A percentile compares a stretch with the other conserved stretches of the same genome.
Conservation (phyloP, 192 early-diverging fungal species). For the Entrophospora sp. region DNA sequence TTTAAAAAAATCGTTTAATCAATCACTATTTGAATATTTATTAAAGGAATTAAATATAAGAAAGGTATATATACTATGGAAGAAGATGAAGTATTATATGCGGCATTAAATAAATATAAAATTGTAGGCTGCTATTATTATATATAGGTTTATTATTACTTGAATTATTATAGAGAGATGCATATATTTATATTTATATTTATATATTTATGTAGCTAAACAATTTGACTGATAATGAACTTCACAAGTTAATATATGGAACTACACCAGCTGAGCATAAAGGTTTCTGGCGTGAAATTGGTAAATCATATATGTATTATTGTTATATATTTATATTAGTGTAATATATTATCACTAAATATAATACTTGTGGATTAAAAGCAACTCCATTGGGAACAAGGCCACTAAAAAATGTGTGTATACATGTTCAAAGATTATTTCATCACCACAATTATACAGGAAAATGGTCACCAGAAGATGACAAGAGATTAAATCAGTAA, state of each 20-base stretch:
- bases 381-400: conserved; percentile 20
- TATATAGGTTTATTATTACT: background rate
- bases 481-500: conserved; percentile 17
- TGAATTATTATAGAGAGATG: conserved; percentile 16
- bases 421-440: conserved; percentile 23
- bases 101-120: conserved; percentile 23
- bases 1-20: background rate
- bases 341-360: background rate
- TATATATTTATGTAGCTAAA: background rate
- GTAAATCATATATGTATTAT: background rate
- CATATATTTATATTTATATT: background rate
- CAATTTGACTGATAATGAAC: background rate
- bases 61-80: conserved; percentile 4
- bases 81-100: conserved; percentile 16
- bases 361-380: background rate
- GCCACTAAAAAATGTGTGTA: conserved; percentile 21
- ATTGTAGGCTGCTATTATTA: conserved; percentile 7
- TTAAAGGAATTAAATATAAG: conserved; percentile 10
- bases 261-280: conserved; percentile 20
- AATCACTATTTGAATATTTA: background rate
- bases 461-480: conserved; percentile 26
- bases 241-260: background rate
- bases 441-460: conserved; percentile 28
- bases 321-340: background rate
- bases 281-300: conserved; percentile 24